Evolutionary conservation across 1,284 basidiomycete genomes (phyloP), one percentile per base, ranked within the genome.

Genomic region (Volvariella surrecta): DNA sequence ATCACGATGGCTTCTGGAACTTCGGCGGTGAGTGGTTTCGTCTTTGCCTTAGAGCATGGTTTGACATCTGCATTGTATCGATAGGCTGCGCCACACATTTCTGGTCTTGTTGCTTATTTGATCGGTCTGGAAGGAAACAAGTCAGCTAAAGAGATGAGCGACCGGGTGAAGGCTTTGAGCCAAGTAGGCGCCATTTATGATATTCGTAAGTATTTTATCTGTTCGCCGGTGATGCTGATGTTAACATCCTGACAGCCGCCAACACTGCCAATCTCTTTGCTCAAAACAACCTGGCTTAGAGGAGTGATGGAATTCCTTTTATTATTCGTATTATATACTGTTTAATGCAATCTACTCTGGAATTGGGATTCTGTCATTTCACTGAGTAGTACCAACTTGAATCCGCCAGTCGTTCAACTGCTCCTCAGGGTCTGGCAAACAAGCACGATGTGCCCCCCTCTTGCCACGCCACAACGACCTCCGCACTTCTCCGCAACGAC

Each of bases 31-130:
- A 13, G 44, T 19, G 4, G 7, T 35, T 15, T 35, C 6, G 6
- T 35, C 18, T 7, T 6, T 19, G 6, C 15, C 34, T 7, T 8
- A 6, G 34, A 16, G n/a, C 13, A 37, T 2, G 4, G 6, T 17
- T 13, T 43, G 31, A 35, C 34, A 6, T 15, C 15, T 6, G 34
- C 8, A 7, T 15, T 35, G 7, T 15, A 35, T 35, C 4, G n/a
- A 7, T 35, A 35, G 34, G 34, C 74, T 15, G 70, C 71, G 8
- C 73, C 73, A 16, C 73, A 75, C 58, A 66, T 71, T 40, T 73
- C 78, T 20, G 85, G 84, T 55, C 62, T 87, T 39, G 67, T 84
- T 47, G 84, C 84, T 30, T 87, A 86, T 69, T 71, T 86, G 49
- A 74, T 90, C 47, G 41, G 43, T 20, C 45, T 43, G 17, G 43